Base-by-base conservation (phyloP, 2,329 filamentous ascomycete genomes). In the Pseudocercospora crystallina region DNA sequence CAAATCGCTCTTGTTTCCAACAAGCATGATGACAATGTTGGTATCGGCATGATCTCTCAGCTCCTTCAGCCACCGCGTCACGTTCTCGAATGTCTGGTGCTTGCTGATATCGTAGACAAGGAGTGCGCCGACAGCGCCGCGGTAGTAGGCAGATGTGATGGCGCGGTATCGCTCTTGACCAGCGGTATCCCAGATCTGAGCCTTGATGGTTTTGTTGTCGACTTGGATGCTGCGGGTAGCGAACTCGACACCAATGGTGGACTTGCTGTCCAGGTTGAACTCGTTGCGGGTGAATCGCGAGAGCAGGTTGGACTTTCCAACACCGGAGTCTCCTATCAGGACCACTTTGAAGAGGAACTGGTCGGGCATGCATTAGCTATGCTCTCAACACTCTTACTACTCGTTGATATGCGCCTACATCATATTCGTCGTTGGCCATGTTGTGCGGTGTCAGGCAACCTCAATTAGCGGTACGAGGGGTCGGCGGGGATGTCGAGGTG, bases 381-480 rank as follows among this genome's bases (percentile, higher is more conserved):
- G 33, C n/a, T 43, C 32, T 13, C 37, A 15, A 36, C 40, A 13
- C 15, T n/a, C n/a, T n/a, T 20, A 37, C 26, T 33, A 14, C 20
- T 26, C 33, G 39, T 12, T 20, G 9, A 15, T 37, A 26, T 26
- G 20, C 20, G 26, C 43, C 43, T 42, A 47, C 43, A 47, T 99
- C 94, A 80, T 99, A 99, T 81, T 99, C 94, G 83, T 99, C 94
- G 86, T 97, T 99, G 71, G 92, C 94, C 94, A 97, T 99, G 76
- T 67, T 45, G 20, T 36, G 15, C 32, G 33, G 13, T 13, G 15
- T 32, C 33, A 33, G 30, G 36, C 45, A 47, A 26, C 43, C 29
- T 47, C 36, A 29, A 42, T 48, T 49, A 44, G 36, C 33, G 45
- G 44, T 44, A 32, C 40, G 37, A 46, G 50, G 49, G 50, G 35